These are phyloP conservation scores for Aspergillus heteromorphus DNA, from an alignment of 495 filamentous ascomycete species.

Conservation along the genomic window DNA sequence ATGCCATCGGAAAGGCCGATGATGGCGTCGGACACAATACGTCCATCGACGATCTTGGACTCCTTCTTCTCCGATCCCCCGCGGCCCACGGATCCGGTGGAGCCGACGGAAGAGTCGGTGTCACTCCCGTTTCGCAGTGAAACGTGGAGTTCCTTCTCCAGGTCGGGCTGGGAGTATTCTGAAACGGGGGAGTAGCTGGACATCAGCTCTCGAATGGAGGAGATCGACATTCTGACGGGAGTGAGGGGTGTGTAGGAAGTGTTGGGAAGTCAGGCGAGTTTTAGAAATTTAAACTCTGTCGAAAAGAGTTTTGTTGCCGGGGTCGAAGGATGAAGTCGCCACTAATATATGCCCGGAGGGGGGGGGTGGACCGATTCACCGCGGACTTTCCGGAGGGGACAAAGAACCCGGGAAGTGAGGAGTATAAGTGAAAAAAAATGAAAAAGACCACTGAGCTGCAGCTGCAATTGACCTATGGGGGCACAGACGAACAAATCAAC, in stretches of 20 bases:
- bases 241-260: too few species aligned
- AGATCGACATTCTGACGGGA: conserved; percentile 29
- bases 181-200: conserved; percentile 35
- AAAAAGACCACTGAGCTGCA: background rate
- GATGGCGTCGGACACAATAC: conserved; percentile 54
- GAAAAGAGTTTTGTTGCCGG: background rate
- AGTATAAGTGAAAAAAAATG: background rate
- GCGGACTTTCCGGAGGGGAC: background rate
- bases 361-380: background rate
- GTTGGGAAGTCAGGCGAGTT: background rate
- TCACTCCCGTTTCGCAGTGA: conserved; percentile 21
- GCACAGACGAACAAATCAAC: background rate
- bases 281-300: background rate
- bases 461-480: background rate
- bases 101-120: conserved; percentile 12
- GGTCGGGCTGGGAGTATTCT: conserved; percentile 22
- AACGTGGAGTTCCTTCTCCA: conserved; percentile 28
- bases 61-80: conserved; percentile 14
- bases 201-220: conserved; percentile 32
- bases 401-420: background rate
- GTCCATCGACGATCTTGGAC: conserved; percentile 36
- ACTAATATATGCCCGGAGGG: background rate
- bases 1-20: conserved; percentile 58
- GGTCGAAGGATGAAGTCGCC: background rate
- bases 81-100: conserved; percentile 2